Base-by-base conservation (phyloP, 768 basidiomycete species). In the Pulveroboletus sp. region DNA sequence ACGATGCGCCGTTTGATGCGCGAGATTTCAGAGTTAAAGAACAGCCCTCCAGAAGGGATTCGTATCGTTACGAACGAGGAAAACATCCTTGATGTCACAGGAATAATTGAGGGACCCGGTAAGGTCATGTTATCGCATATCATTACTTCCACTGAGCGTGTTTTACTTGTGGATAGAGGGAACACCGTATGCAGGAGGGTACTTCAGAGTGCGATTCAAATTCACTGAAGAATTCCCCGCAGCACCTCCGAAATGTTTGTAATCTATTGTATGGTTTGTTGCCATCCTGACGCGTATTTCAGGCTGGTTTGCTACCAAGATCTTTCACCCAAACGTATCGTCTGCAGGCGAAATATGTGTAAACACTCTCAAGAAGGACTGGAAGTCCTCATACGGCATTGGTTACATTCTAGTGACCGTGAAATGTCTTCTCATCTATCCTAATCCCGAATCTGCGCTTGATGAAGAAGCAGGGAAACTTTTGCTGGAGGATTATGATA, bases 321-420 rank as follows among this genome's bases (percentile, higher is more conserved):
- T 98, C 48, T 97, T 97, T 69, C 94, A 97, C 61, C 94, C 95
- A 0, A 98, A 98, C 60, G 92, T 98, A 34, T 94, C 93, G 0
- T 76, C 79, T 29, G 68, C 80, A 0, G 94, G 94, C 14, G 94
- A 97, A 69, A 97, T 97, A 57, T 97, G 94, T 66, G 94, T 97
- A 13, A 95, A 94, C 72, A 97, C 94, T 7, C 73, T 97, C 21
- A 97, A 97, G 78, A 95, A 97, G 68, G 93, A 95, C 61, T 97
- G 94, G 94, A 88, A 93, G 65, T 79, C 89, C 20, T 80, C 84
- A 12, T 94, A 91, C 59, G 94, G 94, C 41, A 92, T 98, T 25
- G 81, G 76, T 13, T 91, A 94, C 65, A 95, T 95, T 50, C 78
- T 95, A 14, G 85, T 92, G 49, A 94, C 92, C 24, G 85, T 97